Base-by-base conservation (phyloP, 2,329 filamentous ascomycete genomes). In the Penicillium hordei region DNA sequence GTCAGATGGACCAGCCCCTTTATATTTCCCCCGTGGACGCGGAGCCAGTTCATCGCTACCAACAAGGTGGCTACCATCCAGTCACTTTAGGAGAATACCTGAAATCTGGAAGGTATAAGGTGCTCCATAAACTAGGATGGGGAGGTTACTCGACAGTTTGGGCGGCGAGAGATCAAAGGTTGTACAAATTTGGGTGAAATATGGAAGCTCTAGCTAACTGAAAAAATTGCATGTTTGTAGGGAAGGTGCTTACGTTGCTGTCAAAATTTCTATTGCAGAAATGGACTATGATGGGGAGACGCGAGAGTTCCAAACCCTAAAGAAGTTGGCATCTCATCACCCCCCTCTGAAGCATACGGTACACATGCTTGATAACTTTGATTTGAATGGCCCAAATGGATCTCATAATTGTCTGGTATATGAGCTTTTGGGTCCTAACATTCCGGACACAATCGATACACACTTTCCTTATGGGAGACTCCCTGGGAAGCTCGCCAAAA, bases 341-440 rank as follows among this genome's bases (percentile, higher is more conserved):
- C 40, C 61, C 25, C 62, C 60, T 23, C 57, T 48, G 19, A 58
- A 58, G 36, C 62, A 79, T 67, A 38, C 78, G 12, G 70, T 77
- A 39, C 67, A 59, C 23, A 43, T 79, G 23, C 57, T 75, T 25
- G 72, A 78, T 59, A 25, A 67, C 19, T 81, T 81, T 38, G 38
- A 72, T 8, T 49, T 76, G 44, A 42, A 62, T 2, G 78, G 79
- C 10, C 78, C 77, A 7, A 82, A 82, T 65, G 78, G 79, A 12
- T 67, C 33, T 3, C 79, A 82, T 60, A 60, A 69, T n/a, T 82
- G 78, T 61, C 63, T 81, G 0, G 73, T 81, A 6, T 71, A 75
- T 45, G 72, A 79, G 42, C 64, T 76, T n/a, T 52, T 79, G 29
- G 76, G 76, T 2, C 71, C 76, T 8, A 79, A 66, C 63, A 67